Evolutionary conservation across 139 green algal species (phyloP).

Genomic region (Volvox africanus): DNA sequence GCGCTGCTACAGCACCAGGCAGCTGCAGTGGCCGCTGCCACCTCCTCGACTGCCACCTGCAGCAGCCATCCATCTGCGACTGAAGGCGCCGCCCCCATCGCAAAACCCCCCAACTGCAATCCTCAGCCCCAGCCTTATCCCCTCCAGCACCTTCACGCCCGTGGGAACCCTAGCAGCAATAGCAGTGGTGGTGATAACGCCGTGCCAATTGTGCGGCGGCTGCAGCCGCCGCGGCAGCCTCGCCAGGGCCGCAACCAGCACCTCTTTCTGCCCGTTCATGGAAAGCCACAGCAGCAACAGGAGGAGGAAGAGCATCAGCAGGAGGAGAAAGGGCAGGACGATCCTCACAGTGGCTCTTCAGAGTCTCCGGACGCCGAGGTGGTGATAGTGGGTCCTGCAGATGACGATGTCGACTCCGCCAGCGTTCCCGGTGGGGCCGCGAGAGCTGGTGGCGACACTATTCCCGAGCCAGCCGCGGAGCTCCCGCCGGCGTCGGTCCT

Average conservation of each 20-base stretch:
- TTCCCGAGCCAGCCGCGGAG: background rate
- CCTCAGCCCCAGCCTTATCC: background rate
- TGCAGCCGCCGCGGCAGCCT: background rate
- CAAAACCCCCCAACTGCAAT: background rate
- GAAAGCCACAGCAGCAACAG: background rate
- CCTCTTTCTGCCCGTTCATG: background rate
- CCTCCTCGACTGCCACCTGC: background rate
- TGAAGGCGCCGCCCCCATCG: background rate
- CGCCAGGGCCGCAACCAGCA: background rate
- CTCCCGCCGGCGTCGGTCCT: background rate
- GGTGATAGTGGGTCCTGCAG: background rate
- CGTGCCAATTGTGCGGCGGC: background rate
- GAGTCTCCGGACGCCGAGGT: background rate
- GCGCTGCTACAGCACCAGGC: constrained; percentile 6
- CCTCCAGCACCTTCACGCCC: background rate
- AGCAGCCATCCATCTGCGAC: background rate
- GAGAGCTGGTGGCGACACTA: too few species aligned
- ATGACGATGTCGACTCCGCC: background rate
- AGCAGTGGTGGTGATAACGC: background rate
- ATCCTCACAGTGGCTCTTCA: background rate
- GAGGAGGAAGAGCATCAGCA: background rate
- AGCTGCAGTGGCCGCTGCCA: background rate
- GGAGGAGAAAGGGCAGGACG: background rate
- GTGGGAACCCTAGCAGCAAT: background rate
- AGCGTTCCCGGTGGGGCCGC: background rate